Percentiles rank a stretch among this genome's conserved stretches.
Evolutionary conservation across 2,329 filamentous ascomycete genomes (phyloP).

Genomic region (Epichloe typhina): DNA sequence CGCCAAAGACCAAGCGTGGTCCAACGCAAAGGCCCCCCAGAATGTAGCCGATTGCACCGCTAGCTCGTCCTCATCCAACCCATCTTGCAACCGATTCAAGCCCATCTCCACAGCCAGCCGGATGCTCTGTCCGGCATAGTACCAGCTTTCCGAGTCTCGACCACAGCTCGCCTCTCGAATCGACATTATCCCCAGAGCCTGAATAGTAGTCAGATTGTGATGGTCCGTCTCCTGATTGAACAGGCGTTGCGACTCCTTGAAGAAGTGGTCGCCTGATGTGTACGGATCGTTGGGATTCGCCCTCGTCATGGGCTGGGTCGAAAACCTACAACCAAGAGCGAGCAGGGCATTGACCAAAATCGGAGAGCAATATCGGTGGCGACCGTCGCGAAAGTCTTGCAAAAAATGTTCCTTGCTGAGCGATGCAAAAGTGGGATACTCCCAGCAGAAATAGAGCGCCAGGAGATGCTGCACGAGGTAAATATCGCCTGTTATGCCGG

Average conservation of each 20-base stretch:
- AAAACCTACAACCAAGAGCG: slow-evolving; percentile 55
- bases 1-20: slow-evolving; percentile 54
- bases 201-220: slow-evolving; percentile 55
- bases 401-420: slow-evolving; percentile 61
- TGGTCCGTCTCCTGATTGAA: slow-evolving; percentile 44
- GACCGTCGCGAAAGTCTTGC: slow-evolving; percentile 47
- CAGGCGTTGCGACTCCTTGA: slow-evolving; percentile 52
- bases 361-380: slow-evolving; percentile 52
- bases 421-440: slow-evolving; percentile 62
- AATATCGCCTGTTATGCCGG: slow-evolving; percentile 43
- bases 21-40: slow-evolving; percentile 50
- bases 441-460: slow-evolving; percentile 60
- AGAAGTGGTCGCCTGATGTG: slow-evolving; percentile 62
- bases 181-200: slow-evolving; percentile 65
- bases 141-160: slow-evolving; percentile 60
- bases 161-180: slow-evolving; percentile 62
- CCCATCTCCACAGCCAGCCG: slow-evolving; percentile 61
- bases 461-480: slow-evolving; percentile 50
- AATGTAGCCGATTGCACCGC: slow-evolving; percentile 47
- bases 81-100: slow-evolving; percentile 41
- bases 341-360: slow-evolving; percentile 53
- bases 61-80: slow-evolving; percentile 39
- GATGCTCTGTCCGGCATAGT: slow-evolving; percentile 58
- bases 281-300: slow-evolving; percentile 48
- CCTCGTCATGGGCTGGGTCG: slow-evolving; percentile 49